These are phyloP conservation scores for Chloranthus sessilifolius DNA, from an alignment of 164 flowering plant genomes.

Conservation along the genomic window DNA sequence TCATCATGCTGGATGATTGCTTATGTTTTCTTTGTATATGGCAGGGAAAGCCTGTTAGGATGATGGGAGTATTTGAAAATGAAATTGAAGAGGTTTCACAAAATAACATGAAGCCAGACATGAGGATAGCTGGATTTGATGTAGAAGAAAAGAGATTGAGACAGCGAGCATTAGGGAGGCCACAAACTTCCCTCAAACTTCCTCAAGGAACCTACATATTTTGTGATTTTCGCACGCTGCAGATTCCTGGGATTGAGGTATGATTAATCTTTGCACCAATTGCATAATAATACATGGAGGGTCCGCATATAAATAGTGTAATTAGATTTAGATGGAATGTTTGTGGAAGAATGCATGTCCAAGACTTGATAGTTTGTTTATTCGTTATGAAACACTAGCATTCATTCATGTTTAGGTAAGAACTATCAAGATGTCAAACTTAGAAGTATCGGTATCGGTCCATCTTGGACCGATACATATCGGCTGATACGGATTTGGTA, in stretches of 20 bases:
- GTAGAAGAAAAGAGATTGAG: slow-evolving; percentile 79
- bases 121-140: slow-evolving; percentile 88
- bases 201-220: slow-evolving; percentile 85
- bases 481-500: too few species aligned
- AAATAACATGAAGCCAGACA: slow-evolving; percentile 42
- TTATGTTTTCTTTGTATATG: slow-evolving; percentile 1
- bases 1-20: too few species aligned
- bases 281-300: too few species aligned
- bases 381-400: too few species aligned
- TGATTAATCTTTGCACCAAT: neutral
- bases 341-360: too few species aligned
- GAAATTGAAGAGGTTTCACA: slow-evolving; percentile 65
- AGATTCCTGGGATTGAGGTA: slow-evolving; percentile 84
- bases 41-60: slow-evolving; percentile 76
- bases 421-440: too few species aligned
- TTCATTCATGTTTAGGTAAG: too few species aligned
- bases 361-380: too few species aligned
- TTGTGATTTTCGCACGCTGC: slow-evolving; percentile 80
- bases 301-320: too few species aligned
- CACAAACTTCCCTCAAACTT: slow-evolving; percentile 38
- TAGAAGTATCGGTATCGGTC: too few species aligned
- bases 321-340: too few species aligned
- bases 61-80: slow-evolving; percentile 87
- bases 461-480: too few species aligned
- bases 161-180: slow-evolving; percentile 32